These are phyloP conservation scores for Collybia sordida DNA, from an alignment of 768 basidiomycete genomes.

Conservation along the genomic window DNA sequence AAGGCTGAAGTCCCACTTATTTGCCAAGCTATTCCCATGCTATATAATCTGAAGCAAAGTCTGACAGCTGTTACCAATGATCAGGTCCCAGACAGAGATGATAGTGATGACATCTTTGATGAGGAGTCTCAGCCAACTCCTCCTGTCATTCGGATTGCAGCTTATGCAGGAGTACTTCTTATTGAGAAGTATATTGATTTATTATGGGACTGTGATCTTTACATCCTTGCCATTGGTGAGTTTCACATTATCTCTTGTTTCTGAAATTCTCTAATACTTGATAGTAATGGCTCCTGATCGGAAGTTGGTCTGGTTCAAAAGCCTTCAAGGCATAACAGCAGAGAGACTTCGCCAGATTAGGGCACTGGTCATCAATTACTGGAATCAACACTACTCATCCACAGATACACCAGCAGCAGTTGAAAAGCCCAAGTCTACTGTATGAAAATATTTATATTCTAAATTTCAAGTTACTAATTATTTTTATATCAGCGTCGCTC, in stretches of 20 bases:
- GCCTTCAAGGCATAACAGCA: too few relatives aligned
- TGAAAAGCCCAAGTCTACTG: background rate
- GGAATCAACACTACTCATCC: background rate
- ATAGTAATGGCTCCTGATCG: background rate
- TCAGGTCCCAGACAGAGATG: conserved; percentile 13
- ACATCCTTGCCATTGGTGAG: conserved; percentile 18
- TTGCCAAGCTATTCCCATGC: background rate
- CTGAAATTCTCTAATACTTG: conserved; percentile 3
- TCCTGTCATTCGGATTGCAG: conserved; percentile 16
- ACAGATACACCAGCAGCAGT: background rate
- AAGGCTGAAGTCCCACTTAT: background rate
- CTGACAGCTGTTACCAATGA: conserved; percentile 20
- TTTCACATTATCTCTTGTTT: conserved; percentile 2
- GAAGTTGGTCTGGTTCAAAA: conserved; percentile 15
- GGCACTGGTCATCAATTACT: conserved; percentile 9
- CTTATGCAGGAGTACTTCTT: conserved; percentile 16
- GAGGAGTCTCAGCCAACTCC: conserved; percentile 12
- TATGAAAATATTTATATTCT: background rate
- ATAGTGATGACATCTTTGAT: conserved; percentile 12
- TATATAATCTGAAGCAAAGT: background rate
- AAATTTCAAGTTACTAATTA: background rate
- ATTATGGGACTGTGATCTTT: conserved; percentile 13
- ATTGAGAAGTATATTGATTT: conserved; percentile 14
- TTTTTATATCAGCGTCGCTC: background rate
- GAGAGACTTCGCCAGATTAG: too few relatives aligned